A percentile compares a stretch with the other conserved stretches of the same genome.
Evolutionary conservation across 2,329 filamentous ascomycete genomes (phyloP).

Genomic region (Xylaria polymorpha): DNA sequence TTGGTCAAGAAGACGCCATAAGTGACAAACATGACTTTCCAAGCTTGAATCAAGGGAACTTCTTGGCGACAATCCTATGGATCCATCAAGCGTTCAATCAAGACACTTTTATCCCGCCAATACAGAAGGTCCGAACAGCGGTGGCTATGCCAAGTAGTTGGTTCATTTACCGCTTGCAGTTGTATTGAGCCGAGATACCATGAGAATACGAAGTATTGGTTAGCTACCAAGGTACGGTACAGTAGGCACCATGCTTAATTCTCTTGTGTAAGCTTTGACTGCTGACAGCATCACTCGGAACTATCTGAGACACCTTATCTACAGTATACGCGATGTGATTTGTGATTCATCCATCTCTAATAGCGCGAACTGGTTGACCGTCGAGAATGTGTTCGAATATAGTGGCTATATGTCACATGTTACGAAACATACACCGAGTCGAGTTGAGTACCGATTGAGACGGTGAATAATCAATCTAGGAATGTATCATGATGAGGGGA

Average conservation of each 20-base stretch:
- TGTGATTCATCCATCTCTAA: constrained; percentile 6
- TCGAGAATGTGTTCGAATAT: constrained; percentile 13
- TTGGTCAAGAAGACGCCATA: constrained; percentile 18
- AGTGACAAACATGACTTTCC: background rate
- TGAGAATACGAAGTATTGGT: background rate
- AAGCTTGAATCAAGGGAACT: background rate
- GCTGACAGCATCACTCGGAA: background rate
- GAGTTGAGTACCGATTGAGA: background rate
- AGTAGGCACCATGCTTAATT: too few species aligned
- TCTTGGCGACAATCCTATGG: background rate
- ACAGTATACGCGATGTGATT: constrained; percentile 14
- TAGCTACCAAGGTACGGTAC: too few species aligned
- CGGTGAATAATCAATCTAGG: background rate
- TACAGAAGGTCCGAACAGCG: background rate
- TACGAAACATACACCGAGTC: background rate
- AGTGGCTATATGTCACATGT: background rate
- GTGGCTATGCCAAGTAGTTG: constrained; percentile 15
- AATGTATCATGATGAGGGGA: background rate
- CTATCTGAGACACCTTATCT: constrained; percentile 16
- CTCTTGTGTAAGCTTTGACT: background rate
- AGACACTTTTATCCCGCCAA: background rate
- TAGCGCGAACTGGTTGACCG: constrained; percentile 1
- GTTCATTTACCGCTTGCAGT: background rate
- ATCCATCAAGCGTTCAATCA: background rate
- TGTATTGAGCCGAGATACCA: constrained; percentile 25